Evolutionary conservation across 192 early-diverging fungal genomes (phyloP).

Genomic region (Allomyces javanicus): DNA sequence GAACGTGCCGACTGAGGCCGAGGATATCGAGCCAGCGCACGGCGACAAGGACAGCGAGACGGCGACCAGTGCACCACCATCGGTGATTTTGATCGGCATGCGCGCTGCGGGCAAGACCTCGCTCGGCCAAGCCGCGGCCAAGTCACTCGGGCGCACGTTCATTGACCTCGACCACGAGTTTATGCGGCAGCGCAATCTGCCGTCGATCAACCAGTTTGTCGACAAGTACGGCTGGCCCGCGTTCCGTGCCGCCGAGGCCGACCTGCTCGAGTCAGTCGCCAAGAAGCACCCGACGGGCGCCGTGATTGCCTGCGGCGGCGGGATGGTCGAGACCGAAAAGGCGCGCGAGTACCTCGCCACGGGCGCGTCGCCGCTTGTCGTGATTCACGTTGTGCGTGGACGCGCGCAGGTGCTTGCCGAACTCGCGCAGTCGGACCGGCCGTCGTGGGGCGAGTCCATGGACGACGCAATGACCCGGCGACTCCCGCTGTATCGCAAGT

Average conservation of each 20-base stretch:
- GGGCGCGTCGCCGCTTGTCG: slow-evolving; percentile 16
- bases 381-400: slow-evolving; percentile 63
- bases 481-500: slow-evolving; percentile 50
- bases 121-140: slow-evolving; percentile 55
- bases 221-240: slow-evolving; percentile 57
- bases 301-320: slow-evolving; percentile 84
- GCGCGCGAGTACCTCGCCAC: slow-evolving; percentile 35
- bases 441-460: slow-evolving; percentile 65
- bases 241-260: slow-evolving; percentile 66
- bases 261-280: slow-evolving; percentile 33
- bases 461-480: slow-evolving; percentile 59
- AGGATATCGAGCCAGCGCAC: neutral
- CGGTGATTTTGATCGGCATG: slow-evolving; percentile 94
- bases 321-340: slow-evolving; percentile 65
- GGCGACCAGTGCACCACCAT: slow-evolving; percentile 16
- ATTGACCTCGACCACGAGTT: slow-evolving; percentile 69
- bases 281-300: slow-evolving; percentile 29
- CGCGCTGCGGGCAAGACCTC: slow-evolving; percentile 92
- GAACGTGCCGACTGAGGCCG: slow-evolving; percentile 29
- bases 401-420: slow-evolving; percentile 64
- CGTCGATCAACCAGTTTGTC: slow-evolving; percentile 64
- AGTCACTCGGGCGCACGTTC: slow-evolving; percentile 43
- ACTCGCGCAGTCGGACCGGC: slow-evolving; percentile 59
- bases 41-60: neutral
- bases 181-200: slow-evolving; percentile 46